Conservation (phyloP, 2,329 filamentous ascomycete genomes). For the Helminthosporium solani region DNA sequence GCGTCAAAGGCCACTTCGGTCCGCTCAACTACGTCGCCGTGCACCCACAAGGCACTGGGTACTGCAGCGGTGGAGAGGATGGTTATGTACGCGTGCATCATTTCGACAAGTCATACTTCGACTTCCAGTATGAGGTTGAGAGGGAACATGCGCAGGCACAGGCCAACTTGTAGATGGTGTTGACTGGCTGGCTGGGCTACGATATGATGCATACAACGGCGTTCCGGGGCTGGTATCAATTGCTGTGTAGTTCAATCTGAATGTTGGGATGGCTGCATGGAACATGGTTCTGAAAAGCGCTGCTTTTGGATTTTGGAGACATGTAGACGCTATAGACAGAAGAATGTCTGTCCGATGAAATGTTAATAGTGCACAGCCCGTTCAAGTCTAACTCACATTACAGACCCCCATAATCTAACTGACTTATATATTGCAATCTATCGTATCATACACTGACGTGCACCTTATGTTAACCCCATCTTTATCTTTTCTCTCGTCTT, state of each 20-base stretch:
- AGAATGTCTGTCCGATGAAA: neutral
- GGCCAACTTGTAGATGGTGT: slow-evolving; percentile 37
- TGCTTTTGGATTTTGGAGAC: neutral
- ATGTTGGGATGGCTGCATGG: slow-evolving; percentile 7
- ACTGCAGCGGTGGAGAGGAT: slow-evolving; percentile 95
- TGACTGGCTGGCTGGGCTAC: slow-evolving; percentile 13
- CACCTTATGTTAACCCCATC: neutral
- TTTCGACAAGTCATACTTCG: slow-evolving; percentile 98
- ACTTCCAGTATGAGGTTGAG: slow-evolving; percentile 99
- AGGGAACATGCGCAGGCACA: slow-evolving; percentile 61
- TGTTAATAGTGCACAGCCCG: too few species aligned
- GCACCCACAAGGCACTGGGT: slow-evolving; percentile 86
- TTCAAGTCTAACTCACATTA: too few species aligned
- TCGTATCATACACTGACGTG: too few species aligned
- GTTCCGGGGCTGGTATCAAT: slow-evolving; percentile 31
- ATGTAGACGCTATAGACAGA: neutral
- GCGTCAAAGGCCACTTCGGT: slow-evolving; percentile 96
- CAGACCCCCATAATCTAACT: too few species aligned
- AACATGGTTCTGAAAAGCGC: slow-evolving; percentile 1
- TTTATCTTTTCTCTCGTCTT: too few species aligned
- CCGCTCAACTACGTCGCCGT: slow-evolving; percentile 94
- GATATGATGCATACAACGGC: slow-evolving; percentile 37
- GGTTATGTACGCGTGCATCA: slow-evolving; percentile 98
- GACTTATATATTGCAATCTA: too few species aligned
- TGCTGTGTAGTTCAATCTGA: slow-evolving; percentile 15